A percentile compares a stretch with the other conserved stretches of the same genome.
Conservation (phyloP, 768 basidiomycete genomes). For the Trametes punicea region DNA sequence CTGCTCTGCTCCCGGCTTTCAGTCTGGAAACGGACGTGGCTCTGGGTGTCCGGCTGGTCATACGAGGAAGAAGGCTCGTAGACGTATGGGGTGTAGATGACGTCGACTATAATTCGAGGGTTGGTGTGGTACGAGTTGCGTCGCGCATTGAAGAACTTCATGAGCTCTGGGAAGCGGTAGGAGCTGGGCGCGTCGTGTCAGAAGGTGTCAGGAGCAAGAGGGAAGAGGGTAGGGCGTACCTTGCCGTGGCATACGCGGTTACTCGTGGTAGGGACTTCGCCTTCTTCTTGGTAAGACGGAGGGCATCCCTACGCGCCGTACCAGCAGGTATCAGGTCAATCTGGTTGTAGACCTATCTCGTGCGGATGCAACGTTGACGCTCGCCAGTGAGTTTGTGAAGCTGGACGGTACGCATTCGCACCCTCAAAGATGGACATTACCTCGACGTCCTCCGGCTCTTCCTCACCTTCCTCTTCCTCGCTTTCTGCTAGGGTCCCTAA, state of each 20-base stretch:
- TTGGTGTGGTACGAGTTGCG: slow-evolving; percentile 81
- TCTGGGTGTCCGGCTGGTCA: slow-evolving; percentile 17
- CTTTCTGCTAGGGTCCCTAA: slow-evolving; percentile 44
- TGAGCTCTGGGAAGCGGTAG: slow-evolving; percentile 82
- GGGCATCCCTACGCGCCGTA: slow-evolving; percentile 87
- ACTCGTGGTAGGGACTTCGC: slow-evolving; percentile 88
- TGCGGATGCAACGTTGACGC: background rate
- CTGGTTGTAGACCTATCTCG: slow-evolving; percentile 81
- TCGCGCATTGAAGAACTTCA: slow-evolving; percentile 87
- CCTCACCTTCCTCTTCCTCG: slow-evolving; percentile 64
- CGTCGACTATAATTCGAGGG: slow-evolving; percentile 86
- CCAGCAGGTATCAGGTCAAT: slow-evolving; percentile 92
- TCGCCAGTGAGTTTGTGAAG: background rate
- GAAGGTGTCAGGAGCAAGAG: background rate
- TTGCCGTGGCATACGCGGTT: slow-evolving; percentile 94
- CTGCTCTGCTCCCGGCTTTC: slow-evolving; percentile 20
- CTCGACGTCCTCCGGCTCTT: slow-evolving; percentile 61
- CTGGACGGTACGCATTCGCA: background rate
- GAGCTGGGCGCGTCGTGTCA: slow-evolving; percentile 52
- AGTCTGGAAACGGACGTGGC: slow-evolving; percentile 17
- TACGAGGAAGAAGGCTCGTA: slow-evolving; percentile 48
- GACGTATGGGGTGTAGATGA: slow-evolving; percentile 89
- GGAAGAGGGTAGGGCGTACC: slow-evolving; percentile 42
- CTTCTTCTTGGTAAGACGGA: slow-evolving; percentile 90
- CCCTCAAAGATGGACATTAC: slow-evolving; percentile 29